Evolutionary conservation across 352 stramenopile species (phyloP).

Genomic region (Phytophthora cryptogea): DNA sequence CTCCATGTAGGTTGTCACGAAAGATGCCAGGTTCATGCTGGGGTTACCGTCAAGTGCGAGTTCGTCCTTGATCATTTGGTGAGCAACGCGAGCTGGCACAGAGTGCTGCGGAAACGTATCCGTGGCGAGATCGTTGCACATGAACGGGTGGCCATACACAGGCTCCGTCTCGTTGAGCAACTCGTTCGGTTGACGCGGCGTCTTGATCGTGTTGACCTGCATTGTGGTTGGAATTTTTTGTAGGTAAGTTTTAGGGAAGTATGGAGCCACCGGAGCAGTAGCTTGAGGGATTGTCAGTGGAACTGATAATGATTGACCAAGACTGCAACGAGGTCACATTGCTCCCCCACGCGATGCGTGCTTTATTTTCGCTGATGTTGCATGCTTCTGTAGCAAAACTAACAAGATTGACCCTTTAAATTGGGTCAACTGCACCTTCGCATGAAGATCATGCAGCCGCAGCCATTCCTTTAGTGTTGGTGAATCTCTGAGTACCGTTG

Average conservation of each 20-base stretch:
- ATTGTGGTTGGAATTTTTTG: neutral
- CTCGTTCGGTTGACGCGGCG: conserved; percentile 1
- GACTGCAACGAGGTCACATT: conserved; percentile 1
- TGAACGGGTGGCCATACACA: conserved; percentile 36
- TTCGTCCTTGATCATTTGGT: conserved; percentile 88
- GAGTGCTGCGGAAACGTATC: conserved; percentile 56
- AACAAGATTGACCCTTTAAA: conserved; percentile 7
- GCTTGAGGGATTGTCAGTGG: conserved; percentile 4
- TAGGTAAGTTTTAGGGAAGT: neutral
- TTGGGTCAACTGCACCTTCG: conserved; percentile 5
- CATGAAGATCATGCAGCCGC: conserved; percentile 3
- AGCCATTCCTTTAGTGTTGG: conserved; percentile 2
- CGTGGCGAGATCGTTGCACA: conserved; percentile 54
- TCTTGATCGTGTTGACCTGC: conserved; percentile 14
- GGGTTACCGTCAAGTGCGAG: conserved; percentile 84
- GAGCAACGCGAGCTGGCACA: conserved; percentile 67
- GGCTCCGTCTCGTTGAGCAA: conserved; percentile 25
- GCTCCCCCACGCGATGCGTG: neutral
- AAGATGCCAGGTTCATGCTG: conserved; percentile 88
- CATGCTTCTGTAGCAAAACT: conserved; percentile 10
- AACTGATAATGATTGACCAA: conserved; percentile 13
- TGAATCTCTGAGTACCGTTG: neutral
- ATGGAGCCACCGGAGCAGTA: neutral
- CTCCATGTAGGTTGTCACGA: conserved; percentile 92
- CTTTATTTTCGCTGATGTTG: conserved; percentile 12